Conservation (phyloP, 2,329 filamentous ascomycete genomes). For the Aspergillus thermomutatus region DNA sequence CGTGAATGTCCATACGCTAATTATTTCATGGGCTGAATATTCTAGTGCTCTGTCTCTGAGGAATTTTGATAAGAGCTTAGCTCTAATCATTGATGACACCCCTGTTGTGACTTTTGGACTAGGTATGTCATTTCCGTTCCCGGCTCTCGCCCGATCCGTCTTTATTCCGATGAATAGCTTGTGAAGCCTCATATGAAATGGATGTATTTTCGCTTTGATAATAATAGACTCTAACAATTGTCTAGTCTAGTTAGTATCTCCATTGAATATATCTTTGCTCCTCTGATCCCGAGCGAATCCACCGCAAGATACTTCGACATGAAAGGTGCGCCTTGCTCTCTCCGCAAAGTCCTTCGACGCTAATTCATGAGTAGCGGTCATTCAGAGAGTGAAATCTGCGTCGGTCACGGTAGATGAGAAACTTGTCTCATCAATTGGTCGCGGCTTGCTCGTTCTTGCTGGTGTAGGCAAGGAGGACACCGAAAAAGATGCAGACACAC, state of each 20-base stretch:
- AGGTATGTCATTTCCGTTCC: background rate
- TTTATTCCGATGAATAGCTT: background rate
- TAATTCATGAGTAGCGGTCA: constrained; percentile 60
- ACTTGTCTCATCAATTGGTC: constrained; percentile 84
- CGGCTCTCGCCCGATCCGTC: background rate
- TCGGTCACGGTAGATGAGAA: constrained; percentile 93
- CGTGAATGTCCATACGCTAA: background rate
- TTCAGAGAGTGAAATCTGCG: constrained; percentile 91
- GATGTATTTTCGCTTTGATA: background rate
- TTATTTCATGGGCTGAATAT: background rate
- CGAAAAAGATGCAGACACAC: constrained; percentile 76
- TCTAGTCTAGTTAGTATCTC: background rate
- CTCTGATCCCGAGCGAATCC: background rate
- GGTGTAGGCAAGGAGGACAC: constrained; percentile 89
- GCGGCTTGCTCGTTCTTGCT: constrained; percentile 85
- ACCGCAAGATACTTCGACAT: constrained; percentile 19
- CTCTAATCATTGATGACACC: background rate
- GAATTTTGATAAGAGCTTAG: background rate
- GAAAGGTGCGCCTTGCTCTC: constrained; percentile 37
- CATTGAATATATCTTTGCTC: background rate
- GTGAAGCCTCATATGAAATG: background rate
- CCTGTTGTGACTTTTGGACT: background rate
- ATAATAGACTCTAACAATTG: background rate
- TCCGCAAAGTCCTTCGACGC: background rate
- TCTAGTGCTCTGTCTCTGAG: background rate